Conservation (phyloP, 441 rosid species). For the Gossypium schwendimanii region DNA sequence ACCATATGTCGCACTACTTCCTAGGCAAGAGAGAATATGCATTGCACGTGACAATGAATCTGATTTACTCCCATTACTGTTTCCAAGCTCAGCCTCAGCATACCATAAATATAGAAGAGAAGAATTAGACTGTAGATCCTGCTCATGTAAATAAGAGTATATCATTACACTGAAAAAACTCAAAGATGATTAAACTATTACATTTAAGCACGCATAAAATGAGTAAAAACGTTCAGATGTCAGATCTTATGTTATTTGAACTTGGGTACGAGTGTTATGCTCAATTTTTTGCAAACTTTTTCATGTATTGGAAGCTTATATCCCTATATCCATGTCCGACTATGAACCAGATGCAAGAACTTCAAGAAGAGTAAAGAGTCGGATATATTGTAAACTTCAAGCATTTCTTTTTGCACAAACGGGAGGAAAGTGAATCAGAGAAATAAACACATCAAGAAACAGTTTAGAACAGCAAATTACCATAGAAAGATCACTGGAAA, state of each 20-base stretch:
- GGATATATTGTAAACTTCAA: not conserved
- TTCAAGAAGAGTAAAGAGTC: not conserved
- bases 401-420: not conserved
- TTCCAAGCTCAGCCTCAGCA: conserved; percentile 70
- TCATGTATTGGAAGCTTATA: not conserved
- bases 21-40: conserved; percentile 71
- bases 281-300: not conserved
- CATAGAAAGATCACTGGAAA: not conserved
- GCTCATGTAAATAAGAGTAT: conserved; percentile 15
- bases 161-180: not conserved
- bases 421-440: not conserved
- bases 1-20: conserved; percentile 55
- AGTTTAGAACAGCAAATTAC: not conserved
- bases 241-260: not conserved
- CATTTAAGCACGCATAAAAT: not conserved
- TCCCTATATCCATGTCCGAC: not conserved
- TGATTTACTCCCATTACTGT: conserved; percentile 21
- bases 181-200: not conserved
- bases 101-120: conserved; percentile 80
- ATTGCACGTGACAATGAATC: conserved; percentile 59
- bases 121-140: conserved; percentile 64
- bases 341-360: not conserved
- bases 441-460: not conserved
- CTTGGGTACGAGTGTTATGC: not conserved
- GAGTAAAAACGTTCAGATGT: conserved; percentile 4